Base-by-base conservation (phyloP, 78 protist species). In the Guillardia theta region DNA sequence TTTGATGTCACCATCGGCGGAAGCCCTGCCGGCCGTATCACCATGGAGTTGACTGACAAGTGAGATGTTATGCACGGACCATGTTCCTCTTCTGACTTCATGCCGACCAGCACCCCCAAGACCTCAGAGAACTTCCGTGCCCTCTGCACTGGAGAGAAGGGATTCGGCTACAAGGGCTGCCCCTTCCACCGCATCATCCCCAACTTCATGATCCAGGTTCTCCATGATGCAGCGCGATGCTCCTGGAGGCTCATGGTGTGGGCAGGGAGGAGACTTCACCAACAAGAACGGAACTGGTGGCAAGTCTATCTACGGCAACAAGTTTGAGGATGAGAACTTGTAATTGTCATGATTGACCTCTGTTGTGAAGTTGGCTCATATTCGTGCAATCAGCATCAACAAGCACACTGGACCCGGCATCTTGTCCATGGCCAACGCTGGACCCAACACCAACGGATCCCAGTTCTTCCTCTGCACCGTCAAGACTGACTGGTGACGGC, bases 401-500 rank as follows among this genome's bases (percentile, higher is more conserved):
- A 95, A 64, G 78, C 96, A 95, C 93, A 88, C 93, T 0, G 96
- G 94, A 18, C 83, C 80, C 30, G 80, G 90, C 5, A 78, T 78
- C 24, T 94, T 95, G 37, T 88, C 94, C 64, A 95, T 95, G 96
- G 96, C 96, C 33, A 95, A 95, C 77, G 95, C 96, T 44, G 96
- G 96, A 41, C 95, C 96, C 22, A 45, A 62, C 90, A 95, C 96
- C 39, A 98, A 98, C 96, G 98, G 98, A 88, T 92, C 96, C 54
- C 99, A 98, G 95, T 98, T 98, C 95, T 98, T 98, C 94, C 92
- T 98, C 48, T 78, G 90, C 90, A 78, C 90, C 48, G 90, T 43
- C 48, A 78, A 94, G 97, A 78, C 90, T n/a, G 77, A 95, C 96
- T 12, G 94, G 37, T n/a, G 27, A 0, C n/a, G 4, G 19, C 33